Base-by-base conservation (phyloP, 441 rosid genomes). In the Adansonia grandidieri region DNA sequence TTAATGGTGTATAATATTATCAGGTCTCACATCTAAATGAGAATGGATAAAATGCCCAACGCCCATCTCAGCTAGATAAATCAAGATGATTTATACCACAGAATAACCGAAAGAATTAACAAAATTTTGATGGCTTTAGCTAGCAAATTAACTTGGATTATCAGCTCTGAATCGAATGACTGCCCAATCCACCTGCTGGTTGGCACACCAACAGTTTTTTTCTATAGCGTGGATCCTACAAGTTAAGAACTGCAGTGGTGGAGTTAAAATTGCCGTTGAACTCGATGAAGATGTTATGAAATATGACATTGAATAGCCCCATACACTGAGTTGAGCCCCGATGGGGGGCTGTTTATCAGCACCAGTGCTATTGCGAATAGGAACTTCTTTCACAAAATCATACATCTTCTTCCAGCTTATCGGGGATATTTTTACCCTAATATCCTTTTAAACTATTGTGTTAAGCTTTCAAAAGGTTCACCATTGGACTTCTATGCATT, bases 161-260 rank as follows among this genome's bases (percentile, higher is more conserved):
- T 91, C 53, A 20, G 98, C 97, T 1, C 3, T 80, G 87, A 93
- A 92, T 78, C 98, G 84, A 57, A 80, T 83, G 47, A 85, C 98
- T 19, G 95, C 93, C 98, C 98, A 95, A 95, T 17, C 98, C 96
- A 37, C 96, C 98, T 3, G 83, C 93, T 0, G 96, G 98, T 93
- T 0, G 96, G 98, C 2, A 95, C 98, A 0, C 76, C 93, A 42
- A 93, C 66, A 9, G 98, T 93, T 82, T 91, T 91, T 0, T 91
- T 0, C 93, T 93, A 0, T 73, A 15, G 51, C 82, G 93, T 10
- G 98, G 94, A 76, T 93, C 78, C 0, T 90, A 89, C 71, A 87
- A 87, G 64, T 85, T 91, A 42, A 22, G 42, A 14, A 32, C 75
- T 83, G 1, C 87, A 65, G 63, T 86, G 89, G 3, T 74, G 6